Base-by-base conservation (phyloP, 768 basidiomycete species). In the Phylloporus sp. region DNA sequence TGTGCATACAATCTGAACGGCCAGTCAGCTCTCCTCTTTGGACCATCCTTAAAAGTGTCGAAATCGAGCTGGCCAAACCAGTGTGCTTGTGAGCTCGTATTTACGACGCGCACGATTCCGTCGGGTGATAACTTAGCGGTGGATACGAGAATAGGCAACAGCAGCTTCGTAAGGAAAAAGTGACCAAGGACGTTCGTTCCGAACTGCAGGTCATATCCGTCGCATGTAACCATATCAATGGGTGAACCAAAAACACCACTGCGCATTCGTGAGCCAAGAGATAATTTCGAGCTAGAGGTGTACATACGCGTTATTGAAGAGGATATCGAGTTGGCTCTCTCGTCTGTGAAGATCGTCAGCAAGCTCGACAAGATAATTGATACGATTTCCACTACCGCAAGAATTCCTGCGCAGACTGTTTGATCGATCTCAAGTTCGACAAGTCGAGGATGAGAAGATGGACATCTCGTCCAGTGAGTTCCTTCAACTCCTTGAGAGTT, bases 131-230 rank as follows among this genome's bases (percentile, higher is more conserved):
- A 53, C 26, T 63, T 59, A 6, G 58, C 63, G 7, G 65, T 62
- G 6, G 58, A 53, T 11, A 65, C 47, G 1, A 72, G 55, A 3
- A 54, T 48, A 0, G 73, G 71, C 3, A 72, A 50, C 0, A 76
- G 54, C 3, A 69, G 59, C 35, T 61, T 54, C 0, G 71, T 71
- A 33, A 74, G 59, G 50, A 66, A 67, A 40, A 62, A 66, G 24
- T 62, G 64, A 6, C 66, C 68, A 11, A 72, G 53, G 26, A 69
- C 68, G 47, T 70, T 70, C 21, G 66, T 71, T 4, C 65, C 71
- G 23, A 71, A 71, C 44, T 67, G 71, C 21, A 72, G 54, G 46
- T 74, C 72, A 43, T 72, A 74, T 0, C 68, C 66, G 24, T 75
- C 66, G 2, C 55, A 61, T 0, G 72, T 74, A 8, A 69, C 28